These are phyloP conservation scores for Exophiala sp. DNA, from an alignment of 2,329 filamentous ascomycete genomes.

Conservation along the genomic window DNA sequence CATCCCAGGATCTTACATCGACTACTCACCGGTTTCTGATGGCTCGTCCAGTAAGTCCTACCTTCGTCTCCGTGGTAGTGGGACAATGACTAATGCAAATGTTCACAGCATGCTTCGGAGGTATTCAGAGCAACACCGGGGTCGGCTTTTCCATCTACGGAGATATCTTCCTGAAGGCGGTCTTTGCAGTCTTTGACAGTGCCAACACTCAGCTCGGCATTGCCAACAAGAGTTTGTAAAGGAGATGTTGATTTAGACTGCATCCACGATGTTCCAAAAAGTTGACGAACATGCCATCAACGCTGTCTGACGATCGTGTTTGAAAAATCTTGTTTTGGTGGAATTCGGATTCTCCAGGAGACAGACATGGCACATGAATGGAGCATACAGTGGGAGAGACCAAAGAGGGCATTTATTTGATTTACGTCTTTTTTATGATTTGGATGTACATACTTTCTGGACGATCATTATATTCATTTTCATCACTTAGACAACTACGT, in stretches of 20 bases:
- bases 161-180: constrained; percentile 73
- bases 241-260: background rate
- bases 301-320: too few relatives aligned
- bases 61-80: background rate
- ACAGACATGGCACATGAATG: too few relatives aligned
- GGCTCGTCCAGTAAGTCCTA: constrained; percentile 23
- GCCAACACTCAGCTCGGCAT: constrained; percentile 25
- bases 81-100: background rate
- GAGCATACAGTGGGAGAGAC: too few relatives aligned
- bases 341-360: too few relatives aligned
- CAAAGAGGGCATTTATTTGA: too few relatives aligned
- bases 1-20: constrained; percentile 55
- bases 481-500: too few relatives aligned
- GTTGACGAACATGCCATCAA: too few relatives aligned
- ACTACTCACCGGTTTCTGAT: constrained; percentile 32
- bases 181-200: constrained; percentile 69
- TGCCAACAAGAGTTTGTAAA: constrained; percentile 23
- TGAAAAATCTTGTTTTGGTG: too few relatives aligned
- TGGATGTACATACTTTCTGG: too few relatives aligned
- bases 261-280: too few relatives aligned
- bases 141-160: constrained; percentile 66
- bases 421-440: too few relatives aligned
- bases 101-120: constrained; percentile 62
- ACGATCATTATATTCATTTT: too few relatives aligned
- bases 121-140: constrained; percentile 63